Percentiles rank a stretch among this genome's conserved stretches.
These are phyloP conservation scores for Lyophyllum shimeji DNA, from an alignment of 768 basidiomycete species.

Conservation along the genomic window DNA sequence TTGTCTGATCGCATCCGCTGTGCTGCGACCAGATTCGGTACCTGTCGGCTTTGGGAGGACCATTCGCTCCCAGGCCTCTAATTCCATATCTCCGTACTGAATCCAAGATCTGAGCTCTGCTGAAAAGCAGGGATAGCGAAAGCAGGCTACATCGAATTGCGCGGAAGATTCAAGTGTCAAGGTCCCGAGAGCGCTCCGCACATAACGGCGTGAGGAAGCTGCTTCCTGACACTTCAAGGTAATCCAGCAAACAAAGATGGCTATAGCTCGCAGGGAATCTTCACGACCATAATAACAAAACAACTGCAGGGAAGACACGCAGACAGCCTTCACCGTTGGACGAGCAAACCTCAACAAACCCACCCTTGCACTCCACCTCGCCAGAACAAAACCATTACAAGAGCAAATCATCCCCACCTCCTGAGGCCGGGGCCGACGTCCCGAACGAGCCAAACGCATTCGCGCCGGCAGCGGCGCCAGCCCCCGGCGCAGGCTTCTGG, in stretches of 20 bases:
- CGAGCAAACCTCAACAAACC: background rate
- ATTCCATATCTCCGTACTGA: too few relatives aligned
- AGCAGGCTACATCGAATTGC: too few relatives aligned
- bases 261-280: background rate
- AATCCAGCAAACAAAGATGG: background rate
- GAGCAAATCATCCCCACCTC: conserved; percentile 42
- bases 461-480: background rate
- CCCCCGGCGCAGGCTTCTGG: conserved; percentile 14
- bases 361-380: background rate
- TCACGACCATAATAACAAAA: background rate
- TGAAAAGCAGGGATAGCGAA: too few relatives aligned
- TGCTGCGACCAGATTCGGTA: too few relatives aligned
- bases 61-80: too few relatives aligned
- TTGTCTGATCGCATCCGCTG: too few relatives aligned
- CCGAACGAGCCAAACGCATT: conserved; percentile 35
- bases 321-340: background rate
- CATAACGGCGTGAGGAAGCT: too few relatives aligned
- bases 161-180: too few relatives aligned
- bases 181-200: too few relatives aligned
- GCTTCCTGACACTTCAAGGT: too few relatives aligned
- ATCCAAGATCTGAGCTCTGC: too few relatives aligned
- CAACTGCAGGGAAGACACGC: background rate
- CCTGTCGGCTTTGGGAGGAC: too few relatives aligned
- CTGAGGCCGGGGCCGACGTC: conserved; percentile 15
- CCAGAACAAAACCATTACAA: conserved; percentile 24